phyloP scores from a whole-genome alignment of 192 early-diverging fungal genomes.

The Coemansia sp. region DNA sequence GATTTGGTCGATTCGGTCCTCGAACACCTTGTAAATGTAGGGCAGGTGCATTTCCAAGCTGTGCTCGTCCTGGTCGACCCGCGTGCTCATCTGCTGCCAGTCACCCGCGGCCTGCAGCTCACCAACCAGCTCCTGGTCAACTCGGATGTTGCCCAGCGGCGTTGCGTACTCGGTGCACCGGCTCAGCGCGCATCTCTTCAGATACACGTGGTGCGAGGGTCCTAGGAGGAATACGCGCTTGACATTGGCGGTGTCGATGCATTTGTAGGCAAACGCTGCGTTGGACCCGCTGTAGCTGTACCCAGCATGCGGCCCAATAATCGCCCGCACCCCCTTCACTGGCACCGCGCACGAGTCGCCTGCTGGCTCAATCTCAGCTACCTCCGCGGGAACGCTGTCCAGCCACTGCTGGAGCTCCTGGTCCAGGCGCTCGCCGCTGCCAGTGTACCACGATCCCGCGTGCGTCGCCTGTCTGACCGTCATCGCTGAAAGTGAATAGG shows the following conservation, averaged over 20 bases:
- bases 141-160: constrained; percentile 75
- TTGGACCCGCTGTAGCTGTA: constrained; percentile 85
- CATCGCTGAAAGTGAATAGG: constrained; percentile 13
- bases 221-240: constrained; percentile 89
- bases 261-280: constrained; percentile 84
- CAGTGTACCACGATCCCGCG: constrained; percentile 69
- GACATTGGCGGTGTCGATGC: constrained; percentile 53
- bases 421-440: constrained; percentile 35
- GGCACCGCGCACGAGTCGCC: constrained; percentile 14
- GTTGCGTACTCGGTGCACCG: constrained; percentile 71
- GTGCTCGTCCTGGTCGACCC: constrained; percentile 89
- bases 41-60: constrained; percentile 98
- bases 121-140: constrained; percentile 60
- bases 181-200: constrained; percentile 77
- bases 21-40: constrained; percentile 79
- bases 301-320: constrained; percentile 74
- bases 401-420: constrained; percentile 39
- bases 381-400: constrained; percentile 12
- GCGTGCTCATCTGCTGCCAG: constrained; percentile 64
- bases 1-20: constrained; percentile 54
- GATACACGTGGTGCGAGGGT: constrained; percentile 86
- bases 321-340: constrained; percentile 23
- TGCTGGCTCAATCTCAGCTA: constrained; percentile 17
- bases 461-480: constrained; percentile 52
- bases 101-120: constrained; percentile 57